phyloP scores from a whole-genome alignment of 2,329 filamentous ascomycete species.

The Monilinia fructigena region DNA sequence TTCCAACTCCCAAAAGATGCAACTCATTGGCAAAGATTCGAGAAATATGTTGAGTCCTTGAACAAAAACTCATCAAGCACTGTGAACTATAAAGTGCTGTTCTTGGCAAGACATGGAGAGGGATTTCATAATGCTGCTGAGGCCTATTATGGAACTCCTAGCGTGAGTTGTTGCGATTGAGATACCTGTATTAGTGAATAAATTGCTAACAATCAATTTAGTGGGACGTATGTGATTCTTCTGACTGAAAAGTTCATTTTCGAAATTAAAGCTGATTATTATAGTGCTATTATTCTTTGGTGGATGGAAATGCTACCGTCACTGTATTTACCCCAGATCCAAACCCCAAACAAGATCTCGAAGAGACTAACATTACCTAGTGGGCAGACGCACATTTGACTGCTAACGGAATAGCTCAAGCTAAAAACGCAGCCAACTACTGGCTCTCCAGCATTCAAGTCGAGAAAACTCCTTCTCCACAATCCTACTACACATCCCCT shows the following conservation, averaged over 20 bases:
- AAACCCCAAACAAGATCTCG: rapidly evolving
- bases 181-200: background rate
- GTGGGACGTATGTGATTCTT: conserved; percentile 58
- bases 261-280: conserved; percentile 1
- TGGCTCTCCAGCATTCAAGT: conserved; percentile 54
- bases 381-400: conserved; percentile 68
- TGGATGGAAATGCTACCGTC: conserved; percentile 61
- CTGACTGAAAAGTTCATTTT: background rate
- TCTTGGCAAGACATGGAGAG: conserved; percentile 46
- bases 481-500: conserved; percentile 65
- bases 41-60: conserved; percentile 54
- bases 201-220: background rate
- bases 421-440: conserved; percentile 57
- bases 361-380: background rate
- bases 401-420: conserved; percentile 54
- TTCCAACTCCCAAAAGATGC: conserved; percentile 43
- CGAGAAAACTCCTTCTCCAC: conserved; percentile 58
- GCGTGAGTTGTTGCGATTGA: conserved; percentile 31
- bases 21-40: conserved; percentile 66
- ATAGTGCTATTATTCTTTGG: conserved; percentile 63
- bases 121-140: conserved; percentile 49
- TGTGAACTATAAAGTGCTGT: conserved; percentile 63
- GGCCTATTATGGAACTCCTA: conserved; percentile 63
- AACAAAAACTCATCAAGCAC: conserved; percentile 48
- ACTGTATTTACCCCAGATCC: conserved; percentile 28